These are phyloP conservation scores for Tolypocladium pustulatum DNA, from an alignment of 2,329 filamentous ascomycete genomes.

Conservation along the genomic window DNA sequence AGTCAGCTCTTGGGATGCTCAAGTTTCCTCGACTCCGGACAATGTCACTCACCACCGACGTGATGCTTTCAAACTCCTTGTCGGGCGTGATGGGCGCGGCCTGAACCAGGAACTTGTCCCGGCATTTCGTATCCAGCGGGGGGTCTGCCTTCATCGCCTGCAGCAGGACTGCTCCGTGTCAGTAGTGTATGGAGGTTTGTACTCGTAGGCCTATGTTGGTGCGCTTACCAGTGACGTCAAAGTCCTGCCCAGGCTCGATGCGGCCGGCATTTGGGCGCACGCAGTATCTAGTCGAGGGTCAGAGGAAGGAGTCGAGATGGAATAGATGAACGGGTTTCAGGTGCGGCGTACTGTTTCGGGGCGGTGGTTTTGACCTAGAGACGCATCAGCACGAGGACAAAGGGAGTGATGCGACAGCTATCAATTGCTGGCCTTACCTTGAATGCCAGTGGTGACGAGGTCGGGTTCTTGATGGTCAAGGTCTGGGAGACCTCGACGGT, in stretches of 20 bases:
- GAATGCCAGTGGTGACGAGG: slow-evolving; percentile 53
- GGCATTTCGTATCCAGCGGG: slow-evolving; percentile 74
- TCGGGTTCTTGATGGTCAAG: slow-evolving; percentile 55
- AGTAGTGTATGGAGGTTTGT: slow-evolving; percentile 3
- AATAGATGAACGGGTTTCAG: slow-evolving; percentile 10
- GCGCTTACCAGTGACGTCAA: slow-evolving; percentile 78
- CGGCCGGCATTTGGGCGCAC: slow-evolving; percentile 94
- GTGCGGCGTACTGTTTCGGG: slow-evolving; percentile 75
- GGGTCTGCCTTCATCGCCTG: slow-evolving; percentile 98
- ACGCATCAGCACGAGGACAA: slow-evolving; percentile 7
- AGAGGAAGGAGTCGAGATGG: slow-evolving; percentile 8
- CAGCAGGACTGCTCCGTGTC: slow-evolving; percentile 58
- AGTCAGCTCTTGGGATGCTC: background rate
- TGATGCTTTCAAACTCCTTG: slow-evolving; percentile 72
- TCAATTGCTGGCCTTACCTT: slow-evolving; percentile 41
- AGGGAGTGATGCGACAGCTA: slow-evolving; percentile 1
- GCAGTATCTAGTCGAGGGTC: slow-evolving; percentile 62
- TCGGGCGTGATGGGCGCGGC: slow-evolving; percentile 75
- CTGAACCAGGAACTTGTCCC: slow-evolving; percentile 96
- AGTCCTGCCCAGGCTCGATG: slow-evolving; percentile 79
- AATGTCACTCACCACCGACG: slow-evolving; percentile 59
- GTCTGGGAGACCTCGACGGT: slow-evolving; percentile 55
- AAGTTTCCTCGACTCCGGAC: background rate
- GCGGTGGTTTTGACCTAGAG: slow-evolving; percentile 93
- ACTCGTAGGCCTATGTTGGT: background rate